Conservation (phyloP, 2,329 filamentous ascomycete species). For the Huntiella omanensis region DNA sequence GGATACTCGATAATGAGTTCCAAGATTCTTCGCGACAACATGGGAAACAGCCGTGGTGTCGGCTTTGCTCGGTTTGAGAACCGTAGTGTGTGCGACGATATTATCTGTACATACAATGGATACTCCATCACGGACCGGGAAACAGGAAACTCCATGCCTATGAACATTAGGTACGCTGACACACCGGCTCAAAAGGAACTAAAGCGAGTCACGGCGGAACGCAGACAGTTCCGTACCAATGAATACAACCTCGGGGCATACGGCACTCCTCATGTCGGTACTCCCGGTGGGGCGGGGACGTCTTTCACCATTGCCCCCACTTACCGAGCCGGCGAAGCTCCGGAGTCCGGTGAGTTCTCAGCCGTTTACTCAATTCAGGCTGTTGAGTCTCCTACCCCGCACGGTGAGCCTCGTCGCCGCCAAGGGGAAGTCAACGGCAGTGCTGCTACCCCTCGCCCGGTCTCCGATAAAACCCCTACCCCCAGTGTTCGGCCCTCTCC, state of each 20-base stretch:
- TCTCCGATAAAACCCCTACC: too few relatives aligned
- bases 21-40: conserved; percentile 81
- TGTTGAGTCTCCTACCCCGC: conserved; percentile 4
- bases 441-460: too few relatives aligned
- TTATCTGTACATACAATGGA: conserved; percentile 77
- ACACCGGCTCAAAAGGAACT: conserved; percentile 92
- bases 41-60: conserved; percentile 87
- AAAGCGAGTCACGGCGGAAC: conserved; percentile 88
- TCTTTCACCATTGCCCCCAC: conserved; percentile 17
- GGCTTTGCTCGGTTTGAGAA: conserved; percentile 94
- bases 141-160: conserved; percentile 32
- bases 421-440: too few relatives aligned
- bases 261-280: conserved; percentile 40
- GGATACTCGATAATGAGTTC: conserved; percentile 76
- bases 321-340: conserved; percentile 18
- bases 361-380: conserved; percentile 3
- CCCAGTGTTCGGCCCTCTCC: too few relatives aligned
- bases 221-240: conserved; percentile 85
- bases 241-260: conserved; percentile 73
- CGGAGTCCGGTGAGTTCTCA: conserved; percentile 8
- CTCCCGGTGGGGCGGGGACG: conserved; percentile 18
- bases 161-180: conserved; percentile 92
- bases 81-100: conserved; percentile 75
- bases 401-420: too few relatives aligned
- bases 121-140: conserved; percentile 56